Percentiles rank a stretch among this genome's conserved stretches.
Evolutionary conservation across 1,284 basidiomycete species (phyloP).

Genomic region (Ceratobasidium sp.): DNA sequence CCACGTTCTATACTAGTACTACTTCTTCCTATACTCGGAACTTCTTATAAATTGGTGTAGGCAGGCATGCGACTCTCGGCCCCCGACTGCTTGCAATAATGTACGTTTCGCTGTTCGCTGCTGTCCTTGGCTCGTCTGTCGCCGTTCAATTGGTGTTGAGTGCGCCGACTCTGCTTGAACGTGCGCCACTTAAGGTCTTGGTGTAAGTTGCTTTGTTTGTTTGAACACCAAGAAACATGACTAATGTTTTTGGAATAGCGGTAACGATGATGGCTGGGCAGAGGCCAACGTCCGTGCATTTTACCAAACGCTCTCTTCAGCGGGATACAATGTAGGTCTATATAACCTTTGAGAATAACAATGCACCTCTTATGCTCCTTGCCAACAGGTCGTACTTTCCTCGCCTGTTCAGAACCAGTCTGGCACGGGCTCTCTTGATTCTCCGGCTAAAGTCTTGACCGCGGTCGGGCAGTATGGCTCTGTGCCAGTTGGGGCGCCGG

Average conservation of each 20-base stretch:
- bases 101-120: constrained; percentile 9
- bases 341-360: not conserved
- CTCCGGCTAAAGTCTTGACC: constrained; percentile 53
- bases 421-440: constrained; percentile 60
- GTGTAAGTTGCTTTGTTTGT: constrained; percentile 12
- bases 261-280: constrained; percentile 61
- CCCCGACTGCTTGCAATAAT: not conserved
- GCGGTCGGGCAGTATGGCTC: constrained; percentile 61
- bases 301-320: constrained; percentile 59
- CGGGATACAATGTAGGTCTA: constrained; percentile 61
- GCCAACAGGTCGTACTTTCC: constrained; percentile 60
- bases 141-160: constrained; percentile 8
- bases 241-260: constrained; percentile 2
- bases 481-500: constrained; percentile 62
- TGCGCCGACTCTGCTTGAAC: constrained; percentile 1
- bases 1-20: not conserved
- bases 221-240: not conserved
- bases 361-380: constrained; percentile 26
- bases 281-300: constrained; percentile 65
- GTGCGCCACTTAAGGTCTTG: constrained; percentile 24
- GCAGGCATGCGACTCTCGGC: not conserved
- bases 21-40: not conserved
- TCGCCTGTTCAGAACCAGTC: constrained; percentile 63
- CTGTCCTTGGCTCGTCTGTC: constrained; percentile 2
- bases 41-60: not conserved